phyloP scores from a whole-genome alignment of 345 rosid species.

The Eucalyptus erythrocorys region DNA sequence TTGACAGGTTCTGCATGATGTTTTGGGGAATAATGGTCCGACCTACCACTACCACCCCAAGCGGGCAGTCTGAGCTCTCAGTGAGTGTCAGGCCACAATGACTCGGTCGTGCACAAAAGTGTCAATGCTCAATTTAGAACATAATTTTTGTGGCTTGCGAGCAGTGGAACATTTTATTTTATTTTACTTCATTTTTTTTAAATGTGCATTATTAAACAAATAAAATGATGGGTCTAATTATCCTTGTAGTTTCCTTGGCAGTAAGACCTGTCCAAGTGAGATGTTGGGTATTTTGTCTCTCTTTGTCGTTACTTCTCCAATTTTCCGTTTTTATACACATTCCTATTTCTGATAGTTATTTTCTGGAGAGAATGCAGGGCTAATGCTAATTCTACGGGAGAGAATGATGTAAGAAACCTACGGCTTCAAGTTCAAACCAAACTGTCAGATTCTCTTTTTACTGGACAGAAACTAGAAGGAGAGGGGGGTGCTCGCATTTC shows the following conservation, averaged over 20 bases:
- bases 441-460: constrained; percentile 15
- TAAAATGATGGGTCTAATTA: not conserved
- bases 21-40: too few species aligned
- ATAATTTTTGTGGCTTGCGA: not conserved
- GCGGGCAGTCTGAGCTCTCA: not conserved
- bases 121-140: not conserved
- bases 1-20: too few species aligned
- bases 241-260: not conserved
- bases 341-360: not conserved
- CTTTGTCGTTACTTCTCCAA: not conserved
- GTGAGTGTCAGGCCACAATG: not conserved
- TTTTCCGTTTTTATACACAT: not conserved
- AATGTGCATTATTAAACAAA: not conserved
- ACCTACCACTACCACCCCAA: not conserved
- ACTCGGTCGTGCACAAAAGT: not conserved
- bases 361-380: not conserved
- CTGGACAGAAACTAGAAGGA: constrained; percentile 20
- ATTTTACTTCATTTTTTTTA: not conserved
- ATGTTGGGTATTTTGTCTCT: not conserved
- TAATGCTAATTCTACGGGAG: not conserved
- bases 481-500: constrained; percentile 10
- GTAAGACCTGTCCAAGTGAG: not conserved
- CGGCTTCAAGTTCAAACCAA: constrained; percentile 15
- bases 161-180: not conserved
- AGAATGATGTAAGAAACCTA: constrained; percentile 10